Evolutionary conservation across 148 eudicot species (phyloP).

Genomic region (Rheum nobile): DNA sequence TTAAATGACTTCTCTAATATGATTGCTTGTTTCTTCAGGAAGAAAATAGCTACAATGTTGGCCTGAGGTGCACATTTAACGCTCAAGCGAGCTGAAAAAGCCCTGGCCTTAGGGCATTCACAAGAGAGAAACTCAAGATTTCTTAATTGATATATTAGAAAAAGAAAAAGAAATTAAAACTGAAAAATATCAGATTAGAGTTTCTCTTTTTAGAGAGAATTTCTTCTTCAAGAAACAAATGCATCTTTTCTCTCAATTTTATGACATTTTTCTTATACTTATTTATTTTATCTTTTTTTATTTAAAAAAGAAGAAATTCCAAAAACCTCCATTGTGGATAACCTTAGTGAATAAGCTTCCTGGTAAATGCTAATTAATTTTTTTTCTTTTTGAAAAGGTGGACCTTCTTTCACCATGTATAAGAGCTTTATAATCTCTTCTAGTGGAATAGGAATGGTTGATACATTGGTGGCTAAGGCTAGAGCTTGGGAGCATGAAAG

Average conservation of each 20-base stretch:
- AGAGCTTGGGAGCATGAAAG: slow-evolving; percentile 77
- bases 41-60: slow-evolving; percentile 89
- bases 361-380: slow-evolving; percentile 31
- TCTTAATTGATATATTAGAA: too few species aligned
- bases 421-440: not conserved
- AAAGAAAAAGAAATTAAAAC: too few species aligned
- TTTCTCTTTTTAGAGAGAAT: too few species aligned
- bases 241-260: too few species aligned
- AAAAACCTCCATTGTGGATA: too few species aligned
- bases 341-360: slow-evolving; percentile 90
- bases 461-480: slow-evolving; percentile 52
- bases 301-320: too few species aligned
- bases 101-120: too few species aligned
- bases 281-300: too few species aligned
- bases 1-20: not conserved
- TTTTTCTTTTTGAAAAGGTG: not conserved
- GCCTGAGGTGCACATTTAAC: slow-evolving; percentile 87
- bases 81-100: slow-evolving; percentile 98
- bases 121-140: too few species aligned
- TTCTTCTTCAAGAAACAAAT: too few species aligned
- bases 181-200: too few species aligned
- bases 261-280: too few species aligned
- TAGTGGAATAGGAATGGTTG: slow-evolving; percentile 63
- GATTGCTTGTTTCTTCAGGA: slow-evolving; percentile 39
- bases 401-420: not conserved